These are phyloP conservation scores for Cardamine resedifolia DNA, from an alignment of 345 rosid species.

Conservation along the genomic window DNA sequence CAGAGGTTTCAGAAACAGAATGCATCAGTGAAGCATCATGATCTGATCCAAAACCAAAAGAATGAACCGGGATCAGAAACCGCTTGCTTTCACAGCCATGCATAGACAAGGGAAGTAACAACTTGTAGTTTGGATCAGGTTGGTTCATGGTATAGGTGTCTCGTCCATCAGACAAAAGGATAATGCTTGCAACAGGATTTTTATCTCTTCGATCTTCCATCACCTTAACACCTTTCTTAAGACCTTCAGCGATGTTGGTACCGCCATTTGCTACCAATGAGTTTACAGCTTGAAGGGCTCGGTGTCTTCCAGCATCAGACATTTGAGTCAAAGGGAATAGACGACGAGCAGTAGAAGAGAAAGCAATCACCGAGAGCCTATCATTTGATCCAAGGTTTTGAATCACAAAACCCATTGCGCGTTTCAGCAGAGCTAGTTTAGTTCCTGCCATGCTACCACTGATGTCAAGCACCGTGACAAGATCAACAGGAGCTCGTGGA, in stretches of 20 bases:
- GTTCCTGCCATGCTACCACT: slow-evolving; percentile 99
- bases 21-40: slow-evolving; percentile 95
- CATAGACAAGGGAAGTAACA: slow-evolving; percentile 67
- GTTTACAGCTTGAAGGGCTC: slow-evolving; percentile 86
- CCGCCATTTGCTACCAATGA: slow-evolving; percentile 94
- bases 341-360: slow-evolving; percentile 94
- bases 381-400: slow-evolving; percentile 89
- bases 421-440: slow-evolving; percentile 87
- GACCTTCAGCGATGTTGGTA: slow-evolving; percentile 94
- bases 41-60: slow-evolving; percentile 93
- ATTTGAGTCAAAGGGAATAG: slow-evolving; percentile 77
- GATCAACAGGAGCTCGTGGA: slow-evolving; percentile 80
- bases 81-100: slow-evolving; percentile 50
- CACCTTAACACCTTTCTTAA: slow-evolving; percentile 86
- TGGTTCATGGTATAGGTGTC: slow-evolving; percentile 73
- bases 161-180: slow-evolving; percentile 90
- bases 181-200: slow-evolving; percentile 85
- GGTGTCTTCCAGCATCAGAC: slow-evolving; percentile 75
- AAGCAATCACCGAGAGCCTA: slow-evolving; percentile 94
- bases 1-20: slow-evolving; percentile 81
- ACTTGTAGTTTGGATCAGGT: slow-evolving; percentile 57
- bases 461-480: slow-evolving; percentile 89
- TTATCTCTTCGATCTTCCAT: slow-evolving; percentile 80
- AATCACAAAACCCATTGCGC: slow-evolving; percentile 98
- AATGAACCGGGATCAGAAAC: slow-evolving; percentile 81